Percentiles rank a stretch among this genome's conserved stretches.
These are phyloP conservation scores for Pistacia vera DNA, from an alignment of 345 rosid genomes.

Conservation along the genomic window DNA sequence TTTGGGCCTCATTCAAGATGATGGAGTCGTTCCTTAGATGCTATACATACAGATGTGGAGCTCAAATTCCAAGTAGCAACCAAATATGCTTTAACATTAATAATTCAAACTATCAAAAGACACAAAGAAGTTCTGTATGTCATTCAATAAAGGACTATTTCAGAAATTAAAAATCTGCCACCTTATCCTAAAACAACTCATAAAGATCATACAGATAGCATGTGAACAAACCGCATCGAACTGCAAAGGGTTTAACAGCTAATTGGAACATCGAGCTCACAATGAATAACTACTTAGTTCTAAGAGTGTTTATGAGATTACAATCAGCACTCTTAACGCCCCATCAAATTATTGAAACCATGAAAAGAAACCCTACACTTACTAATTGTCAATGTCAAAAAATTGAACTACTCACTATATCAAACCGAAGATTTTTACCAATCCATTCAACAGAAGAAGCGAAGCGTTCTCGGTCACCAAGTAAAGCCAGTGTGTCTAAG, in stretches of 20 bases:
- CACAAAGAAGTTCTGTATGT: not conserved
- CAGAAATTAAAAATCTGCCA: not conserved
- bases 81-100: not conserved
- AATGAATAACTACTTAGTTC: not conserved
- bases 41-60: not conserved
- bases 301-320: not conserved
- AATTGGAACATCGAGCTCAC: not conserved
- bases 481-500: constrained; percentile 85
- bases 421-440: constrained; percentile 96
- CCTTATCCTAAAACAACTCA: not conserved
- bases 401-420: constrained; percentile 81
- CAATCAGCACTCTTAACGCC: not conserved
- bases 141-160: not conserved
- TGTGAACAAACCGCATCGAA: not conserved
- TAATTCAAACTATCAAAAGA: not conserved
- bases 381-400: constrained; percentile 20
- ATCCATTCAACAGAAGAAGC: constrained; percentile 90
- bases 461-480: constrained; percentile 77
- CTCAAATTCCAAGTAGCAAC: not conserved
- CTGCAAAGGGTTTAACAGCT: not conserved
- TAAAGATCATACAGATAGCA: not conserved
- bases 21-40: not conserved
- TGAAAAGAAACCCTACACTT: constrained; percentile 13
- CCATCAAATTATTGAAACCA: not conserved
- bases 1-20: not conserved